Evolutionary conservation across 768 basidiomycete species (phyloP).

Genomic region (Russula dissimulans): DNA sequence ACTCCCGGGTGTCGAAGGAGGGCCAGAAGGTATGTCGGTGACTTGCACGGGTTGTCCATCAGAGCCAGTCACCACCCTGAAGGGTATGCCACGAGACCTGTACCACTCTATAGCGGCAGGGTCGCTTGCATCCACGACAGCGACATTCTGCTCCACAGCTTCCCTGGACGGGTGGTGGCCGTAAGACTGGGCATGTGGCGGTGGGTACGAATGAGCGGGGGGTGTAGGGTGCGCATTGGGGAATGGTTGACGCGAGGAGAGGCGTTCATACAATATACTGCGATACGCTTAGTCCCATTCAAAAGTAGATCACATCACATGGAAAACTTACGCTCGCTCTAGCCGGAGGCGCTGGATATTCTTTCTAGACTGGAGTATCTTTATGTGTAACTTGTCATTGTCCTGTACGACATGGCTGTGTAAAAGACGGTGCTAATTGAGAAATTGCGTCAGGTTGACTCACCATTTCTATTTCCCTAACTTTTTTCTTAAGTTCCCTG

Average conservation of each 20-base stretch:
- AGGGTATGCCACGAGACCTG: conserved; percentile 37
- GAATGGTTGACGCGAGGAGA: conserved; percentile 36
- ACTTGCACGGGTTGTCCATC: conserved; percentile 43
- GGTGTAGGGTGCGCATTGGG: conserved; percentile 23
- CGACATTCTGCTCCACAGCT: not conserved
- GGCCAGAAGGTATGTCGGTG: conserved; percentile 36
- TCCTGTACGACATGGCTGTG: conserved; percentile 39
- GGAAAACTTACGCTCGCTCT: conserved; percentile 68
- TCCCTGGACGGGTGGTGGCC: conserved; percentile 10
- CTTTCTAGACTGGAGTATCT: conserved; percentile 69
- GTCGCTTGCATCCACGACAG: conserved; percentile 35
- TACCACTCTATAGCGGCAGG: conserved; percentile 39
- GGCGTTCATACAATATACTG: conserved; percentile 72
- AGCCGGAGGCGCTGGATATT: conserved; percentile 82
- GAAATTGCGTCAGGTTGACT: conserved; percentile 25
- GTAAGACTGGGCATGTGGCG: conserved; percentile 16
- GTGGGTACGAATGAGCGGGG: conserved; percentile 21
- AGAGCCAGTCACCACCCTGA: conserved; percentile 37
- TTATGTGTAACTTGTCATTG: conserved; percentile 81
- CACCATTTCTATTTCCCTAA: conserved; percentile 77
- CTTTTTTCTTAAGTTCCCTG: conserved; percentile 80
- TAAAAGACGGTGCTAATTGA: not conserved
- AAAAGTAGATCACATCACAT: conserved; percentile 9
- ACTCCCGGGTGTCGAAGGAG: conserved; percentile 12
- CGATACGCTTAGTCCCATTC: conserved; percentile 18